These are phyloP conservation scores for Furcasterigmium furcatum DNA, from an alignment of 2,329 filamentous ascomycete genomes.

Conservation along the genomic window DNA sequence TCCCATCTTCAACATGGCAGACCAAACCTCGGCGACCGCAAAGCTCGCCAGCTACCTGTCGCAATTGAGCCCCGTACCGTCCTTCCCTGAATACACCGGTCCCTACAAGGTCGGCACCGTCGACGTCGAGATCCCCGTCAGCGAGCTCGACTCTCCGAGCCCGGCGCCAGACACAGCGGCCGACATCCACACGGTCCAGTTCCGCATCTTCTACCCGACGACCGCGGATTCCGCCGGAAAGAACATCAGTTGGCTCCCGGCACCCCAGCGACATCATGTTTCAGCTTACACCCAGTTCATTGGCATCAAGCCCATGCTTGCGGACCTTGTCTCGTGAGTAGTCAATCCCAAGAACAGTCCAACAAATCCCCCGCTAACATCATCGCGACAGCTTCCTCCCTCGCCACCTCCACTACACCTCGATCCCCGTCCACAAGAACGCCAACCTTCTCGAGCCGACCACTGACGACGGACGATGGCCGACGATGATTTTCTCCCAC, in stretches of 20 bases:
- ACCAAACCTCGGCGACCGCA: slow-evolving; percentile 18
- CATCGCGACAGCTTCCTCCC: slow-evolving; percentile 55
- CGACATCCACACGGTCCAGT: slow-evolving; percentile 70
- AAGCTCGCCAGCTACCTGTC: slow-evolving; percentile 47
- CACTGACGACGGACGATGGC: slow-evolving; percentile 58
- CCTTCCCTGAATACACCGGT: slow-evolving; percentile 73
- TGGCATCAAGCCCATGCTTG: slow-evolving; percentile 57
- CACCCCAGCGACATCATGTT: slow-evolving; percentile 71
- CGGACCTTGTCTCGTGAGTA: slow-evolving; percentile 58
- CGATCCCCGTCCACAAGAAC: slow-evolving; percentile 70
- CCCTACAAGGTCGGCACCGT: slow-evolving; percentile 76
- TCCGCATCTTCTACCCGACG: slow-evolving; percentile 80
- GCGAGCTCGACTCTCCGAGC: slow-evolving; percentile 52
- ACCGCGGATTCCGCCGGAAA: slow-evolving; percentile 47
- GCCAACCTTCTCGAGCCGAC: slow-evolving; percentile 56
- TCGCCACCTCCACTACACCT: slow-evolving; percentile 68
- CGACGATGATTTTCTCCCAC: slow-evolving; percentile 82
- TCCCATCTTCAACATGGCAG: too few species aligned
- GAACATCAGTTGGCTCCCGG: slow-evolving; percentile 72
- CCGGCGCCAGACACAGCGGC: slow-evolving; percentile 49
- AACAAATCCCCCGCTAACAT: background rate
- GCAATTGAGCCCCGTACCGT: slow-evolving; percentile 63
- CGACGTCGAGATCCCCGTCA: slow-evolving; percentile 75
- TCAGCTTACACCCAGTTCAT: slow-evolving; percentile 75
- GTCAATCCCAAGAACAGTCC: background rate